Evolutionary conservation across 169 alveolate species (phyloP).

Genomic region (Ichthyophthirius multifiliis): DNA sequence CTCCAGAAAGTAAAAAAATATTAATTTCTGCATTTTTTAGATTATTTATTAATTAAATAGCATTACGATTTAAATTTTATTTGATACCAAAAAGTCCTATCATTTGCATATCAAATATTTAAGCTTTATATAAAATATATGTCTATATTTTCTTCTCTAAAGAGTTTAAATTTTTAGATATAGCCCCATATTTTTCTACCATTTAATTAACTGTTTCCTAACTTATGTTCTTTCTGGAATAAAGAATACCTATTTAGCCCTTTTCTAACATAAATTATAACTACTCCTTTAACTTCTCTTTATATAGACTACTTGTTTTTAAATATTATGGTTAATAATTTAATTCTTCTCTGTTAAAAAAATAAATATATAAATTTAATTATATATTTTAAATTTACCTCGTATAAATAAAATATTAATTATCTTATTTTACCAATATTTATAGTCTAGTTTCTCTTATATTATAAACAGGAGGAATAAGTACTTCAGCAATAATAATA

Average conservation of each 20-base stretch:
- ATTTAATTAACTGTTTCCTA: neutral
- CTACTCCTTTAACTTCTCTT: neutral
- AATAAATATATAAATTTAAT: neutral
- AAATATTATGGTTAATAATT: neutral
- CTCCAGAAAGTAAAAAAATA: neutral
- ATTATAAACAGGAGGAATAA: neutral
- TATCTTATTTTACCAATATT: neutral
- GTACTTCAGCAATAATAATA: neutral
- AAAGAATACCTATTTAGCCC: neutral
- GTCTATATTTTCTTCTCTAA: neutral
- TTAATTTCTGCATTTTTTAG: neutral
- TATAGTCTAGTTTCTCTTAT: neutral
- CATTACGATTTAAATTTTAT: neutral
- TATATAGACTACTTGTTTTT: neutral
- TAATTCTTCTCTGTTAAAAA: neutral
- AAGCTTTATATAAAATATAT: neutral
- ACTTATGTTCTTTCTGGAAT: neutral
- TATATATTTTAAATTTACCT: neutral
- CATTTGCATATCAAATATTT: neutral
- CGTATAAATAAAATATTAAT: neutral
- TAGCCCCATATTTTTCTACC: neutral
- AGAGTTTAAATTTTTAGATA: neutral
- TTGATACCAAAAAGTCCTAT: neutral
- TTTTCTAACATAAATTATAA: neutral
- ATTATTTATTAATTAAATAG: neutral